Conservation (phyloP, 2,329 filamentous ascomycete genomes). For the Cladosporium sphaerospermum region DNA sequence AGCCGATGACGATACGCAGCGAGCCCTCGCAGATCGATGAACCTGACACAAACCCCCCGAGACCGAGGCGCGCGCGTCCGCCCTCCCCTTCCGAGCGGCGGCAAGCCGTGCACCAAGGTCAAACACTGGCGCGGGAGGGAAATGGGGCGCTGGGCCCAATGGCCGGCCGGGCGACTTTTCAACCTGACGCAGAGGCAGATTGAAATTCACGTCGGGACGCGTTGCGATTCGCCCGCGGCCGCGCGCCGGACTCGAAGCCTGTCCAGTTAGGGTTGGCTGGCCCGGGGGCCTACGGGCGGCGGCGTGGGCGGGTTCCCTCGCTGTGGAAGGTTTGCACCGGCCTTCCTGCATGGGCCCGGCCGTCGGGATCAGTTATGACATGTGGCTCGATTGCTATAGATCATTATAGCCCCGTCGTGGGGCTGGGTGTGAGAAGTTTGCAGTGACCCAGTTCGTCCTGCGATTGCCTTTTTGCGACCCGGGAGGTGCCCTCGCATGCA, state of each 20-base stretch:
- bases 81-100: no score
- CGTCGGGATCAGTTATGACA: slow-evolving; percentile 6
- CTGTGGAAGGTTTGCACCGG: neutral
- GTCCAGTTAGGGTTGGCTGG: neutral
- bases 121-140: slow-evolving; percentile 6
- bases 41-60: no score
- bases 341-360: neutral
- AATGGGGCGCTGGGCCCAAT: neutral
- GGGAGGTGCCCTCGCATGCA: no score
- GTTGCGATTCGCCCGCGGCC: slow-evolving; percentile 1
- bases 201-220: slow-evolving; percentile 1
- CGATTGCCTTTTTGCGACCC: no score
- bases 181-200: neutral
- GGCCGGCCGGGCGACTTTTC: neutral
- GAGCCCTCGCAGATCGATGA: no score
- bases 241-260: neutral
- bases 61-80: no score
- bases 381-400: slow-evolving; percentile 9
- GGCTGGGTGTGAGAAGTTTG: no score
- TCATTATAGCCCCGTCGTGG: slow-evolving; percentile 2
- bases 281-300: neutral
- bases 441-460: no score
- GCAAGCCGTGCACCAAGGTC: neutral
- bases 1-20: no score
- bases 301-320: neutral